Conservation (phyloP, 192 early-diverging fungal species). For the Backusella westeae region DNA sequence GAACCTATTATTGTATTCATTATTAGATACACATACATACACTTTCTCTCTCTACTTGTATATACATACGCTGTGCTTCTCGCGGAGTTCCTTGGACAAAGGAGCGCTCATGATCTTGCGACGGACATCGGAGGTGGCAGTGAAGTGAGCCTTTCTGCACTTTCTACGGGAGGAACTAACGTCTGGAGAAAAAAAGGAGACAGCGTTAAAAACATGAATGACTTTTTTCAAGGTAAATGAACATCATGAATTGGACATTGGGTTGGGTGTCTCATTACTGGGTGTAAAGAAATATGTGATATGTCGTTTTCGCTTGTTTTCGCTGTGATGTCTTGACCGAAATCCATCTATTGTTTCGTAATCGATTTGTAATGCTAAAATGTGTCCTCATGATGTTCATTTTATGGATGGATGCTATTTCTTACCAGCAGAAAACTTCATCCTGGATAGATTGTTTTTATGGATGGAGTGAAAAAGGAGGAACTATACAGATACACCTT, state of each 20-base stretch:
- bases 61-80: slow-evolving; percentile 85
- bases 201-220: background rate
- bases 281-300: too few relatives aligned
- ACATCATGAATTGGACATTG: background rate
- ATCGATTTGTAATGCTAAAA: too few relatives aligned
- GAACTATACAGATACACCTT: slow-evolving; percentile 9
- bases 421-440: slow-evolving; percentile 22
- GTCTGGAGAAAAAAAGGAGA: slow-evolving; percentile 41
- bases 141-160: slow-evolving; percentile 98
- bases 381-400: background rate
- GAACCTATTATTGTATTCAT: slow-evolving; percentile 37
- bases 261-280: background rate
- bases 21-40: too few relatives aligned
- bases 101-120: slow-evolving; percentile 95
- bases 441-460: background rate
- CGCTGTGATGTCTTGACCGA: too few relatives aligned
- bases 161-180: slow-evolving; percentile 91
- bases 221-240: too few relatives aligned
- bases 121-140: slow-evolving; percentile 90
- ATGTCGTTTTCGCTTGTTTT: too few relatives aligned
- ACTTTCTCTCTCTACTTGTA: background rate
- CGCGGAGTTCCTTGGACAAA: slow-evolving; percentile 98
- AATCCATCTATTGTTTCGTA: too few relatives aligned
- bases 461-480: slow-evolving; percentile 22
- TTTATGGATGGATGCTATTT: background rate